phyloP scores from a whole-genome alignment of 2,329 filamentous ascomycete species.

The Scytalidium sp. region DNA sequence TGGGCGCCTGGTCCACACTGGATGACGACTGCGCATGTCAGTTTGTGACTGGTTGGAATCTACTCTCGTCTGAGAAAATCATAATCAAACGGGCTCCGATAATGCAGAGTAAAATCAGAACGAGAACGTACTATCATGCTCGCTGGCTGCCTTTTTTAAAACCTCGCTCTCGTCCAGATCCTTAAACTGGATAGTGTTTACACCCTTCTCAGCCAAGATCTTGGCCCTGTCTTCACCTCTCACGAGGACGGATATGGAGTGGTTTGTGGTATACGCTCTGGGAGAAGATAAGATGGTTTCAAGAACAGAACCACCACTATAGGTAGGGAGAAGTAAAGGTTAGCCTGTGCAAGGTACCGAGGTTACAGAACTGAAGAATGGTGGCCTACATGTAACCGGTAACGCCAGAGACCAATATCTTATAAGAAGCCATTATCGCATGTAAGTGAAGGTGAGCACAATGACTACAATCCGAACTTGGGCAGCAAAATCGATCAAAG shows the following conservation, averaged over 20 bases:
- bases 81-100: too few relatives aligned
- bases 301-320: slow-evolving; percentile 14
- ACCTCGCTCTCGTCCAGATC: slow-evolving; percentile 13
- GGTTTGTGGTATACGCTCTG: slow-evolving; percentile 4
- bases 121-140: slow-evolving; percentile 17
- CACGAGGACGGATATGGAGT: slow-evolving; percentile 13
- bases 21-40: slow-evolving; percentile 35
- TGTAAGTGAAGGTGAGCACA: too few relatives aligned
- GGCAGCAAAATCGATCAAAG: too few relatives aligned
- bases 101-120: too few relatives aligned
- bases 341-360: neutral
- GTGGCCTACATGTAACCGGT: slow-evolving; percentile 15
- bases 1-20: slow-evolving; percentile 38
- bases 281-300: slow-evolving; percentile 7
- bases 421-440: slow-evolving; percentile 7
- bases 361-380: neutral
- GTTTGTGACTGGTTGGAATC: neutral
- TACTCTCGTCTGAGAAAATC: neutral
- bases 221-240: slow-evolving; percentile 14
- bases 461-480: too few relatives aligned
- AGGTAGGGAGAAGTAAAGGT: neutral
- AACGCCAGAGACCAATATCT: slow-evolving; percentile 13
- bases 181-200: slow-evolving; percentile 14
- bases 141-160: slow-evolving; percentile 12
- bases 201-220: slow-evolving; percentile 8